These are phyloP conservation scores for Penicillium canescens DNA, from an alignment of 495 filamentous ascomycete genomes.

Conservation along the genomic window DNA sequence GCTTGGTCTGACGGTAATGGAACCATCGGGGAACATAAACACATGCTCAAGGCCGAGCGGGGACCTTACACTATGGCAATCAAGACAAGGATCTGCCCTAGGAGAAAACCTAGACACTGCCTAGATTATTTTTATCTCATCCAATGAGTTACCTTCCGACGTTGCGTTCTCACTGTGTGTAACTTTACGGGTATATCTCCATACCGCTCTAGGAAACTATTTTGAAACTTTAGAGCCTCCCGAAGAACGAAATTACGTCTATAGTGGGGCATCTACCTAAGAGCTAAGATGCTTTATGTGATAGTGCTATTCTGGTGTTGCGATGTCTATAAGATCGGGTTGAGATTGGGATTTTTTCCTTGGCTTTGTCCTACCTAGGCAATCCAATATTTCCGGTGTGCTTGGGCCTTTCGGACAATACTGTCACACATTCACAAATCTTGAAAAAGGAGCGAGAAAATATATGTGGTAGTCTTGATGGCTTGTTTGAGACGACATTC, in stretches of 20 bases:
- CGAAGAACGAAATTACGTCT: not conserved
- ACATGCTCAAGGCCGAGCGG: slow-evolving; percentile 10
- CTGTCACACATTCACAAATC: not conserved
- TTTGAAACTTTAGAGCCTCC: not conserved
- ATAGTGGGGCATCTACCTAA: not conserved
- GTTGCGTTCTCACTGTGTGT: slow-evolving; percentile 8
- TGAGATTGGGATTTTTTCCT: slow-evolving; percentile 14
- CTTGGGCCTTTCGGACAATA: slow-evolving; percentile 4
- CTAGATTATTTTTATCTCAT: slow-evolving; percentile 10
- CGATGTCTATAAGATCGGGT: slow-evolving; percentile 5
- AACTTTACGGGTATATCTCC: not conserved
- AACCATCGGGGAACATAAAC: slow-evolving; percentile 16
- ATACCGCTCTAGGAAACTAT: slow-evolving; percentile 1
- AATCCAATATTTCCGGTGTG: slow-evolving; percentile 15
- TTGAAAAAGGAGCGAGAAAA: not conserved
- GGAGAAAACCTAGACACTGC: not conserved
- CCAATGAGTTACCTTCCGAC: slow-evolving; percentile 21
- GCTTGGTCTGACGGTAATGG: not conserved
- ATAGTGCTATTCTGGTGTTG: slow-evolving; percentile 4
- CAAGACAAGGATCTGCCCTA: slow-evolving; percentile 3
- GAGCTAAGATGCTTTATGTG: no score
- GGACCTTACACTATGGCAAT: not conserved
- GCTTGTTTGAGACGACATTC: not conserved
- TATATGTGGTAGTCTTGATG: no score
- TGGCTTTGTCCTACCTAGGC: slow-evolving; percentile 18